A percentile compares a stretch with the other conserved stretches of the same genome.
phyloP scores from a whole-genome alignment of 805 yeast species.

The Nadsonia fulvescens region DNA sequence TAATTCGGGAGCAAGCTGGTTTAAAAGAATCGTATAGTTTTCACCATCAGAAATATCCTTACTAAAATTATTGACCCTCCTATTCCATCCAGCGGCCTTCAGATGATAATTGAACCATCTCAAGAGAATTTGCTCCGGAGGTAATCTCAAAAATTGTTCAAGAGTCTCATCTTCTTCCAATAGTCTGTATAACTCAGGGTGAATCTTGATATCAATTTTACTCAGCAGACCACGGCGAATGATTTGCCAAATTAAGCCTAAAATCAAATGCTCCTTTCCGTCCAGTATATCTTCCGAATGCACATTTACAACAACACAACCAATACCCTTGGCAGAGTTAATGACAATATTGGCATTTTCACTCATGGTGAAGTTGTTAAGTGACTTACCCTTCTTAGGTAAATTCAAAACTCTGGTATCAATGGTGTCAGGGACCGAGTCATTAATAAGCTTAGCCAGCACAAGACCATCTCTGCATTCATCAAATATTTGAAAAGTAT shows the following conservation, averaged over 20 bases:
- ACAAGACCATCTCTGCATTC: conserved; percentile 93
- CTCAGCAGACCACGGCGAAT: conserved; percentile 88
- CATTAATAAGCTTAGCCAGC: conserved; percentile 82
- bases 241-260: conserved; percentile 96
- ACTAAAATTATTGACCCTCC: conserved; percentile 75
- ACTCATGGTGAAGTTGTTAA: conserved; percentile 87
- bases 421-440: conserved; percentile 94
- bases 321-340: conserved; percentile 97
- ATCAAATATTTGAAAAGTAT: conserved; percentile 87
- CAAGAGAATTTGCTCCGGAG: conserved; percentile 90
- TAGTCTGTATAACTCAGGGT: conserved; percentile 88
- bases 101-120: conserved; percentile 97
- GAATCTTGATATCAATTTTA: conserved; percentile 88
- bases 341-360: conserved; percentile 96
- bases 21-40: conserved; percentile 73
- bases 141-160: conserved; percentile 88
- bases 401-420: conserved; percentile 91
- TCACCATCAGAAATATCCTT: conserved; percentile 88
- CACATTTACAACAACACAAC: conserved; percentile 93
- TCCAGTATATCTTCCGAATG: conserved; percentile 94
- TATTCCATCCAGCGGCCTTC: conserved; percentile 76
- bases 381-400: conserved; percentile 61
- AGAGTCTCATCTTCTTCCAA: conserved; percentile 93
- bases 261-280: conserved; percentile 87
- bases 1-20: conserved; percentile 69